Evolutionary conservation across 2,329 filamentous ascomycete species (phyloP), one percentile per base, ranked within the genome.

Genomic region (Beauveria caledonica): DNA sequence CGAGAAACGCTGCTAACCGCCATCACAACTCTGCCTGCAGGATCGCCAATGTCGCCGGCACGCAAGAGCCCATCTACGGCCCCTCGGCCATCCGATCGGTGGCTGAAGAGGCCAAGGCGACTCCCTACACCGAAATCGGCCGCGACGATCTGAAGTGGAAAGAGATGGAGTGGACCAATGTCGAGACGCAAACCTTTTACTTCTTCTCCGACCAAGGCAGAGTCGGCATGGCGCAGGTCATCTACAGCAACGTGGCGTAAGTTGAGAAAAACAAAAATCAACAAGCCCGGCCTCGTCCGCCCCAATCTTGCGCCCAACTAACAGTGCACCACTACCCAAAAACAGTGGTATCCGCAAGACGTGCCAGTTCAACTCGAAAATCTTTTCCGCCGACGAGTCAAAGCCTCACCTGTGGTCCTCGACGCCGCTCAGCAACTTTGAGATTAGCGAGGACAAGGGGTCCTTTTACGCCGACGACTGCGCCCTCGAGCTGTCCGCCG

Each of bases 201-300:
- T 77, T 97, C 70, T 87, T 87, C 75, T 80, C 88, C 60, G 89
- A 96, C 64, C 85, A 79, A 62, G 94, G 94, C 55, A 81, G 87
- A 64, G 74, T 92, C 65, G 90, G 83, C 58, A 84, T 96, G 74
- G 85, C 85, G 63, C 94, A 99, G 80, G 83, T 97, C 76, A 96
- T 99, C 73, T 96, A 97, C 81, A 97, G 90, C 80, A 97, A 96
- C 76, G 89, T 99, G 73, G 88, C 85, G 92, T 97, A 86, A 76
- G 87, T 36, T 13, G 33, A 36, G 23, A 23, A 9, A 15, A 59
- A n/a, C n/a, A n/a, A 21, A 21, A 3, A 25, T 23, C 10, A 40
- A 53, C 15, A 19, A 19, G 3, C 11, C 10, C 27, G 15, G 25
- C 48, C 25, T 7, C 21, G 11, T 42, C 7, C 15, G 15, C 19